Evolutionary conservation across 2,329 filamentous ascomycete genomes (phyloP).

Genomic region (Xylaria sp.): DNA sequence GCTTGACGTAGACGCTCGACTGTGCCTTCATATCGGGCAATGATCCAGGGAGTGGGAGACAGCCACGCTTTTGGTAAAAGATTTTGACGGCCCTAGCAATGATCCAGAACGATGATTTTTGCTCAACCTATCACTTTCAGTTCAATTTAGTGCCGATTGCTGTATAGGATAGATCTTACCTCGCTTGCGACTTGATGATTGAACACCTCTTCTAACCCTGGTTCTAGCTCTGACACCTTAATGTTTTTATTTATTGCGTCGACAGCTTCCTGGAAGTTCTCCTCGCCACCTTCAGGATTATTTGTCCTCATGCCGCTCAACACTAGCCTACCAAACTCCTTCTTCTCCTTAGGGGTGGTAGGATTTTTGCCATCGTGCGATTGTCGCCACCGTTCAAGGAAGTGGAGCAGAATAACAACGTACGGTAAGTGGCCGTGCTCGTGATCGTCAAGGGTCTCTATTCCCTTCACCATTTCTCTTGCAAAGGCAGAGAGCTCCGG

Average conservation of each 20-base stretch:
- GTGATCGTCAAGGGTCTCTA: conserved; percentile 78
- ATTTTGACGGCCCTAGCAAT: conserved; percentile 81
- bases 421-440: conserved; percentile 94
- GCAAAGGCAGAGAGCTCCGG: conserved; percentile 78
- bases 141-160: conserved; percentile 22
- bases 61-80: conserved; percentile 78
- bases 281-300: conserved; percentile 87
- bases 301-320: conserved; percentile 73
- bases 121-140: conserved; percentile 55
- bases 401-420: conserved; percentile 83
- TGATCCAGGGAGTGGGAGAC: conserved; percentile 84
- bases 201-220: conserved; percentile 81
- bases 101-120: conserved; percentile 80
- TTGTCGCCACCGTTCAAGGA: conserved; percentile 82
- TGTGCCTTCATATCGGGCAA: conserved; percentile 98
- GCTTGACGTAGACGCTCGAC: conserved; percentile 85
- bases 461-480: conserved; percentile 71
- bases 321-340: conserved; percentile 79
- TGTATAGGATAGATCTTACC: conserved; percentile 63
- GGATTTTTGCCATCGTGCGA: conserved; percentile 76
- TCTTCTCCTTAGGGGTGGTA: conserved; percentile 84
- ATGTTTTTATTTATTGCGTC: conserved; percentile 90
- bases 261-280: conserved; percentile 95
- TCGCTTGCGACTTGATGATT: conserved; percentile 65
- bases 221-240: conserved; percentile 73